Evolutionary conservation across 176 grass and related monocot species (phyloP).

Genomic region (Lolium rigidum): DNA sequence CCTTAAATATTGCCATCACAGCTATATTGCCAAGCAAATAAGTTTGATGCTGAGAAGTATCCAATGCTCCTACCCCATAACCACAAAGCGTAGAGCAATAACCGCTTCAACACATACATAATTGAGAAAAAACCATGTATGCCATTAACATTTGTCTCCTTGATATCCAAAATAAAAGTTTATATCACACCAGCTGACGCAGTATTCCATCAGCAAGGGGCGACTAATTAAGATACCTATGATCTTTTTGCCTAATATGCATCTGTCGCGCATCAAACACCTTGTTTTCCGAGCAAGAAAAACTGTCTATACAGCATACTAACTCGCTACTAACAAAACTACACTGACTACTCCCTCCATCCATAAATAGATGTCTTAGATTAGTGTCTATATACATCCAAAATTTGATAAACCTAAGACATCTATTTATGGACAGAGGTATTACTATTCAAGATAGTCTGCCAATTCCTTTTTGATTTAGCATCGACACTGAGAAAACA

Average conservation of each 20-base stretch:
- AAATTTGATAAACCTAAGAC: too few species aligned
- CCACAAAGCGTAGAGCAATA: neutral
- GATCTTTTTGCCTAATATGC: neutral
- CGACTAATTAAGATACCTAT: neutral
- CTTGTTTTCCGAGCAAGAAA: constrained; percentile 6
- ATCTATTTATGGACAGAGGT: too few species aligned
- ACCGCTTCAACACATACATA: neutral
- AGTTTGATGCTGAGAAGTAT: neutral
- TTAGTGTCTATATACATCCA: too few species aligned
- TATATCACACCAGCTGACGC: too few species aligned
- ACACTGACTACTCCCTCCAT: neutral
- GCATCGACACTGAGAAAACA: neutral
- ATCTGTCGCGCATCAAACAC: neutral
- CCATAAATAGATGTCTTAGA: too few species aligned
- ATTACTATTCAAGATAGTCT: neutral
- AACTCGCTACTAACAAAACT: neutral
- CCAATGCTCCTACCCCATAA: neutral
- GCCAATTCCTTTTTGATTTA: neutral
- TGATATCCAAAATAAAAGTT: too few species aligned
- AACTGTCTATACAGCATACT: neutral
- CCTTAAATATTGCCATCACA: constrained; percentile 1
- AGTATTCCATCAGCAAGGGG: neutral
- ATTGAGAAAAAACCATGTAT: neutral
- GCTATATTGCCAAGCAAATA: neutral
- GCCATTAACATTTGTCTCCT: neutral